phyloP scores from a whole-genome alignment of 1,284 basidiomycete genomes.

The Ceratobasidium sp. region DNA sequence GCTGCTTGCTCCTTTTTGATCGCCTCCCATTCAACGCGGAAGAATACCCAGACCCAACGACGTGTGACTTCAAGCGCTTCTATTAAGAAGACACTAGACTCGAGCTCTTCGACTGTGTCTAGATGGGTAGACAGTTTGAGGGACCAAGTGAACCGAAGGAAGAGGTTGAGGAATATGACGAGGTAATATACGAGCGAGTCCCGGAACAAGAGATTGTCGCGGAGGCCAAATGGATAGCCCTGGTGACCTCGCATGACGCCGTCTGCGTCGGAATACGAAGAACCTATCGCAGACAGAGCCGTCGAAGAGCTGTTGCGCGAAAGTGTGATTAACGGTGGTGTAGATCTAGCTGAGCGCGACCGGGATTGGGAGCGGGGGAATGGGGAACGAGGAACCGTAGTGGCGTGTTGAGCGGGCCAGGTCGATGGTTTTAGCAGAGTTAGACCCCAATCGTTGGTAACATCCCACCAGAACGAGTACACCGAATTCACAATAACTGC shows the following conservation, averaged over 20 bases:
- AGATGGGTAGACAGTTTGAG: constrained; percentile 90
- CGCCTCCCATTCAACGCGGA: constrained; percentile 95
- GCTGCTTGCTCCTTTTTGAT: constrained; percentile 59
- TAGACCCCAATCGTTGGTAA: constrained; percentile 98
- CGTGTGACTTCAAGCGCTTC: constrained; percentile 89
- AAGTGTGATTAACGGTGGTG: constrained; percentile 51
- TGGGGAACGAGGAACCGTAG: constrained; percentile 10
- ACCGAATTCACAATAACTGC: constrained; percentile 87
- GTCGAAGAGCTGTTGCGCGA: constrained; percentile 47
- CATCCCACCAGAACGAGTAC: constrained; percentile 99
- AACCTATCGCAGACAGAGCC: constrained; percentile 45
- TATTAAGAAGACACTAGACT: constrained; percentile 84
- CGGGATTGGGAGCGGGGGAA: constrained; percentile 46
- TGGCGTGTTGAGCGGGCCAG: constrained; percentile 48
- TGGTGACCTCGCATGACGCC: constrained; percentile 47
- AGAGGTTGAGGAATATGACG: constrained; percentile 81
- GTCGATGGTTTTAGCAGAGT: constrained; percentile 66
- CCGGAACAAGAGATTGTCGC: constrained; percentile 74
- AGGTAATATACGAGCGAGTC: constrained; percentile 82
- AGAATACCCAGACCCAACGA: constrained; percentile 96
- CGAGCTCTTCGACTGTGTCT: constrained; percentile 81
- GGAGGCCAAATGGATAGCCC: constrained; percentile 71
- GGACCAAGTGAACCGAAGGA: constrained; percentile 94
- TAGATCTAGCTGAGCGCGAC: constrained; percentile 59
- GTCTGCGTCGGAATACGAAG: constrained; percentile 47